Conservation (phyloP, 495 filamentous ascomycete species). For the Mytilinidion resinicola region DNA sequence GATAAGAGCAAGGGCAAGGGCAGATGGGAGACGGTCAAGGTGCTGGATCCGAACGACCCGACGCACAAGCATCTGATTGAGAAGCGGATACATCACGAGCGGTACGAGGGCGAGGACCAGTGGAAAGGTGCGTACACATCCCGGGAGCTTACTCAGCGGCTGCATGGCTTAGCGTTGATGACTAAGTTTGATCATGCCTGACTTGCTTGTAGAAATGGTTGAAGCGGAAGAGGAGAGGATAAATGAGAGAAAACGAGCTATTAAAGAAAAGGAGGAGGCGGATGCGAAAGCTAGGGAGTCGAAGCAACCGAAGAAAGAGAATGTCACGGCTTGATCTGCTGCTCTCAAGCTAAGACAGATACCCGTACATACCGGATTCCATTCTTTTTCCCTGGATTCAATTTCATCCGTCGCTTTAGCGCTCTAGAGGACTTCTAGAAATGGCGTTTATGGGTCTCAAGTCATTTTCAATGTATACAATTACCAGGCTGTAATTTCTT, state of each 20-base stretch:
- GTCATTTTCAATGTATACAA: too few species aligned
- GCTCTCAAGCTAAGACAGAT: too few species aligned
- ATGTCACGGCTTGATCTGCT: too few species aligned
- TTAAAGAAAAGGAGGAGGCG: not conserved
- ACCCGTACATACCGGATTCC: too few species aligned
- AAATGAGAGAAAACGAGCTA: not conserved
- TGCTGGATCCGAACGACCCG: constrained; percentile 65
- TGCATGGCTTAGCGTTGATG: not conserved
- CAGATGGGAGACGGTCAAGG: constrained; percentile 65
- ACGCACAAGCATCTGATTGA: constrained; percentile 65
- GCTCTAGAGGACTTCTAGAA: too few species aligned
- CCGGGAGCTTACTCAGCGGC: too few species aligned
- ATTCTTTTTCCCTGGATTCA: too few species aligned
- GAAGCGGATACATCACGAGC: constrained; percentile 65
- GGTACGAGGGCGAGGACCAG: constrained; percentile 72
- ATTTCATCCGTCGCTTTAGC: too few species aligned
- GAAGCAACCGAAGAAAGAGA: not conserved
- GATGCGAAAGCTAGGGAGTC: not conserved
- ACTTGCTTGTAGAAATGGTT: not conserved
- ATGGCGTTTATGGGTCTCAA: too few species aligned
- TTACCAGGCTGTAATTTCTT: too few species aligned
- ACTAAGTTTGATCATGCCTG: not conserved
- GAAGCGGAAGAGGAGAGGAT: constrained; percentile 1
- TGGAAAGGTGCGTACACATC: constrained; percentile 63
- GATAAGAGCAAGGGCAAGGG: constrained; percentile 73